Percentiles rank a stretch among this genome's conserved stretches.
phyloP scores from a whole-genome alignment of 1,139 yeast genomes.

The Pichia sp. region DNA sequence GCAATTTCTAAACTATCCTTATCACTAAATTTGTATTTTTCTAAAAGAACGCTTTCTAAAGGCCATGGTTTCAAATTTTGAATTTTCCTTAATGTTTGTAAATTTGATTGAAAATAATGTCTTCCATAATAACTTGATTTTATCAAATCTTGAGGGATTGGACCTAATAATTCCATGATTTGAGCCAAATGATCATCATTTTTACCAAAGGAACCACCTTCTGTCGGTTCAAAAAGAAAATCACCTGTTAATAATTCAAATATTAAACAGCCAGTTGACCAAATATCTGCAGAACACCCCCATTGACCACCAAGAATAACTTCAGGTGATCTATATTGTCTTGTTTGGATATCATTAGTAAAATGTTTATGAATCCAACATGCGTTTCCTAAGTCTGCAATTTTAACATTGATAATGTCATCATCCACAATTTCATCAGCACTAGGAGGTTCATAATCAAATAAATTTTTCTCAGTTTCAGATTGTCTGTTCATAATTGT shows the following conservation, averaged over 20 bases:
- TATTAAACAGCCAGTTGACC: conserved; percentile 79
- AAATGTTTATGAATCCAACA: conserved; percentile 69
- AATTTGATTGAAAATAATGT: conserved; percentile 49
- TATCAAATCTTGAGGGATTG: conserved; percentile 48
- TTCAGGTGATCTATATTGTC: conserved; percentile 84
- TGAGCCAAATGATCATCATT: conserved; percentile 89
- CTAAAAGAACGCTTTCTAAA: conserved; percentile 56
- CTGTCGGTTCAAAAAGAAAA: conserved; percentile 75
- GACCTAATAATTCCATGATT: conserved; percentile 66
- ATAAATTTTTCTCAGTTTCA: conserved; percentile 21
- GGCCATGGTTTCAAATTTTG: conserved; percentile 65
- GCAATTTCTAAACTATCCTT: conserved; percentile 51
- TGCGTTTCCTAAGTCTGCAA: conserved; percentile 85
- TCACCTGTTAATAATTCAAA: conserved; percentile 84
- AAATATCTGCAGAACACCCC: conserved; percentile 81
- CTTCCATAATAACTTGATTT: conserved; percentile 47
- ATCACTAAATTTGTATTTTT: conserved; percentile 61
- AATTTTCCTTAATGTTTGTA: conserved; percentile 46
- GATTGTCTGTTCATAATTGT: conserved; percentile 21
- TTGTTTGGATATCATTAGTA: conserved; percentile 78
- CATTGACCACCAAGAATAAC: conserved; percentile 61
- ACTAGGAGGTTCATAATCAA: conserved; percentile 27
- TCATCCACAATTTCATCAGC: conserved; percentile 32
- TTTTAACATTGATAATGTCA: conserved; percentile 48
- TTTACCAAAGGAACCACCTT: conserved; percentile 56